Evolutionary conservation across 139 green algal genomes (phyloP).

Genomic region (Chara braunii): DNA sequence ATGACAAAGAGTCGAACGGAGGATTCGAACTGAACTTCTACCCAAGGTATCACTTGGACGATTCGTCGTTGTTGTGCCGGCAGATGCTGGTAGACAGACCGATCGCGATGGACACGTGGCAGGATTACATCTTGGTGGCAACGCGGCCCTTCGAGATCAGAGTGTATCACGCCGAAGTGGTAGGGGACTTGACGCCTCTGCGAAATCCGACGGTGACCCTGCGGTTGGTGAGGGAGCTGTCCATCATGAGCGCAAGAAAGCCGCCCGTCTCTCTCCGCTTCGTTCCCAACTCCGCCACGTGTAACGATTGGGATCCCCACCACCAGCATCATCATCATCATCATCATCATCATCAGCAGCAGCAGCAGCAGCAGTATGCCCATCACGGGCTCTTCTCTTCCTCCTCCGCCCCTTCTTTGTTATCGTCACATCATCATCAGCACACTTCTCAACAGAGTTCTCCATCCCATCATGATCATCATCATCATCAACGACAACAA

Average conservation of each 20-base stretch:
- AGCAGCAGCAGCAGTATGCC: too few relatives aligned
- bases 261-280: conserved; percentile 38
- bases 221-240: conserved; percentile 64
- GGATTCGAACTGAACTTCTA: conserved; percentile 71
- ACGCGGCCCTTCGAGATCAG: conserved; percentile 67
- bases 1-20: conserved; percentile 19
- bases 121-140: conserved; percentile 62
- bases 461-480: too few relatives aligned
- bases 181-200: conserved; percentile 47
- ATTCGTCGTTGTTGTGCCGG: conserved; percentile 59
- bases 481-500: too few relatives aligned
- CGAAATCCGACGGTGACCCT: conserved; percentile 46
- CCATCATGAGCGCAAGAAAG: conserved; percentile 56
- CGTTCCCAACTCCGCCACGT: conserved; percentile 26
- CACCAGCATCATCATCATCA: too few relatives aligned
- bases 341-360: too few relatives aligned
- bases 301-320: too few relatives aligned
- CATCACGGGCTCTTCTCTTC: too few relatives aligned
- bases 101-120: conserved; percentile 69
- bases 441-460: too few relatives aligned
- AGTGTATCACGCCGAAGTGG: conserved; percentile 60
- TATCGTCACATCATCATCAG: too few relatives aligned
- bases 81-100: conserved; percentile 46
- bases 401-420: too few relatives aligned
- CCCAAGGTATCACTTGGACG: conserved; percentile 78